Percentiles rank a stretch among this genome's conserved stretches.
Evolutionary conservation across 2,329 filamentous ascomycete species (phyloP).

Genomic region (Lizonia empirigonia): DNA sequence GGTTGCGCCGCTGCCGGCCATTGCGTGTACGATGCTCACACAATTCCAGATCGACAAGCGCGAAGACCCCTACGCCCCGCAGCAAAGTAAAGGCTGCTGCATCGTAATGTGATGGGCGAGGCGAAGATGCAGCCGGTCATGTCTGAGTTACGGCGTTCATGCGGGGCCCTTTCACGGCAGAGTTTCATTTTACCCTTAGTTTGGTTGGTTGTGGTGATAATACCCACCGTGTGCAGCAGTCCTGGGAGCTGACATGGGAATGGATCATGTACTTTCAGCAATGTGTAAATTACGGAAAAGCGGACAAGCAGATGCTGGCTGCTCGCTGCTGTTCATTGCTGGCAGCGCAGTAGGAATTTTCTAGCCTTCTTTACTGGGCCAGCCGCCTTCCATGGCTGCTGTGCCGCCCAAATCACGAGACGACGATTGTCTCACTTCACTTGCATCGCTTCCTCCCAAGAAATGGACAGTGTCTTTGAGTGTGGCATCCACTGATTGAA

Average conservation of each 20-base stretch:
- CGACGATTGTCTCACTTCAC: slow-evolving; percentile 31
- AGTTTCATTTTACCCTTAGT: slow-evolving; percentile 42
- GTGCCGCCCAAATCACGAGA: slow-evolving; percentile 36
- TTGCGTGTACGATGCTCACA: slow-evolving; percentile 26
- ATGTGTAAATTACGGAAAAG: slow-evolving; percentile 49
- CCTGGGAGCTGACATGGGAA: slow-evolving; percentile 36
- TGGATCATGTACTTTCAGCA: slow-evolving; percentile 47
- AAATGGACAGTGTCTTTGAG: background rate
- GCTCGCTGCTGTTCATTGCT: slow-evolving; percentile 34
- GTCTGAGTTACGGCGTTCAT: slow-evolving; percentile 48
- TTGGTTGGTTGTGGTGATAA: slow-evolving; percentile 43
- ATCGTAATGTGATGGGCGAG: slow-evolving; percentile 75
- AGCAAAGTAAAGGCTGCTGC: slow-evolving; percentile 92
- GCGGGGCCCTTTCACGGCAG: slow-evolving; percentile 46
- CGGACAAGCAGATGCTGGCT: slow-evolving; percentile 29
- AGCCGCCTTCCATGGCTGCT: slow-evolving; percentile 30
- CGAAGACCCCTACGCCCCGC: slow-evolving; percentile 97
- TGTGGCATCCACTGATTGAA: background rate
- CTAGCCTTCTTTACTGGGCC: slow-evolving; percentile 26
- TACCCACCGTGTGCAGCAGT: slow-evolving; percentile 44
- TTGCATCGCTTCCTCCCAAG: slow-evolving; percentile 7
- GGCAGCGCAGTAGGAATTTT: slow-evolving; percentile 37
- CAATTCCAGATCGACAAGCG: slow-evolving; percentile 76
- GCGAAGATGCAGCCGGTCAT: slow-evolving; percentile 40
- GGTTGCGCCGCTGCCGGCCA: slow-evolving; percentile 26